phyloP scores from a whole-genome alignment of 306 rosid species.

The Dalbergia cochinchinensis region DNA sequence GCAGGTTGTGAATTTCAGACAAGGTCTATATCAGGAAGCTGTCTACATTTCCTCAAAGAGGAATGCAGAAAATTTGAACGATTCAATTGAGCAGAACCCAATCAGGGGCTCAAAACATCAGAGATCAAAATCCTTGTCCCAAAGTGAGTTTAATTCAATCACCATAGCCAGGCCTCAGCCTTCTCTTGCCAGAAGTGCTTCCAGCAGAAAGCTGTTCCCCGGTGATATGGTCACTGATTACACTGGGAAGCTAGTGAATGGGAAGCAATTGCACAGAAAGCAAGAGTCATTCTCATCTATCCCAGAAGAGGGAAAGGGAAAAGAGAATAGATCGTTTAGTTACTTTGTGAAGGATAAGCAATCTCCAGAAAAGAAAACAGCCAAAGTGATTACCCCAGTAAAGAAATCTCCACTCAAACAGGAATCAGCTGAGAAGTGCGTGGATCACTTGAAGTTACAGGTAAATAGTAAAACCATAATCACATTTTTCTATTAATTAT shows the following conservation, averaged over 20 bases:
- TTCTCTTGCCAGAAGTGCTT: slow-evolving; percentile 78
- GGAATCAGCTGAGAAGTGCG: slow-evolving; percentile 66
- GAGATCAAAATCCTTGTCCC: slow-evolving; percentile 80
- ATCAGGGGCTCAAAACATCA: slow-evolving; percentile 72
- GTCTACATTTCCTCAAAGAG: slow-evolving; percentile 75
- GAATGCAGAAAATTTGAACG: slow-evolving; percentile 66
- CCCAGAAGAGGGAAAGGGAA: slow-evolving; percentile 78
- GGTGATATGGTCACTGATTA: slow-evolving; percentile 55
- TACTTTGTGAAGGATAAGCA: slow-evolving; percentile 65
- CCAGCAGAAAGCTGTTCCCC: slow-evolving; percentile 73
- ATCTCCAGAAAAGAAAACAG: slow-evolving; percentile 72
- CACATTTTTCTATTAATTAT: neutral
- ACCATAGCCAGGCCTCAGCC: slow-evolving; percentile 62
- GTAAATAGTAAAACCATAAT: slow-evolving; percentile 49
- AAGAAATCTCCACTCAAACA: slow-evolving; percentile 72
- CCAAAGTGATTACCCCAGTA: slow-evolving; percentile 58
- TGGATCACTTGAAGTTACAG: slow-evolving; percentile 70
- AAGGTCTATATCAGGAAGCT: slow-evolving; percentile 96
- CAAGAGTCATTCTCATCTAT: slow-evolving; percentile 60
- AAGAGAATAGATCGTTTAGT: slow-evolving; percentile 67
- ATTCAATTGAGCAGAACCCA: slow-evolving; percentile 61
- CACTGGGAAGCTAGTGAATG: slow-evolving; percentile 52
- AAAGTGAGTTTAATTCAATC: slow-evolving; percentile 71
- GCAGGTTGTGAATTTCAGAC: slow-evolving; percentile 91
- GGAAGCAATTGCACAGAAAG: slow-evolving; percentile 66